Base-by-base conservation (phyloP, 140 eudicot species). In the Erigeron philadelphicus region DNA sequence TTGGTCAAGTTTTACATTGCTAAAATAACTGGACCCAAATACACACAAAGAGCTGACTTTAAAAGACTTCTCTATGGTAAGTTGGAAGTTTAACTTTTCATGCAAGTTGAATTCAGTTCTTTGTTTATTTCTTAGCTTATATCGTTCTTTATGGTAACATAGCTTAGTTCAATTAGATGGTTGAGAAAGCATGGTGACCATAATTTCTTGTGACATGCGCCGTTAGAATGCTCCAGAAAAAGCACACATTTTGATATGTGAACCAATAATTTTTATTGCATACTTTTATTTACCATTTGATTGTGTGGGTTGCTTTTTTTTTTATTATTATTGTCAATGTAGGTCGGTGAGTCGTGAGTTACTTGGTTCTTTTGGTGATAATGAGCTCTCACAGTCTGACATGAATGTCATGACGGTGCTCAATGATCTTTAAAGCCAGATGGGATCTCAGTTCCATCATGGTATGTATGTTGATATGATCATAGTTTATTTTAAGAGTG, bases 351-450 rank as follows among this genome's bases (percentile, higher is more conserved):
- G 71, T 82, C 89, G 98, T 71, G 98, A 93, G 71, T 82, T 93
- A 81, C 88, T 93, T 57, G 98, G 98, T 15, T 93, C 98, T 52
- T 93, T 93, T 79, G 98, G 96, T 64, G 98, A 93, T 84, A 93
- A 93, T 80, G 98, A 93, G 84, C 90, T 93, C 54, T 93, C 98
- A 41, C 98, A 96, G 89, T 93, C 54, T 93, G 96, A 41, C 98
- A 96, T 9, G 98, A 93, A 76, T 93, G 98, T 78, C 95, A 89
- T 78, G 98, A 93, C 78, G 96, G 98, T 67, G 98, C 98, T 66
- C 90, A 86, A 80, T 83, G 94, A 49, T 93, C 89, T 64, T 64
- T 93, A 84, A 93, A 93, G 82, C 84, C 85, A 58, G 98, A 93
- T 63, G 98, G 98, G 54, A 85, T 93, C 65, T 93, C 98, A 67